Conservation (phyloP, 1,284 basidiomycete species). For the Cystobasidium sp. region DNA sequence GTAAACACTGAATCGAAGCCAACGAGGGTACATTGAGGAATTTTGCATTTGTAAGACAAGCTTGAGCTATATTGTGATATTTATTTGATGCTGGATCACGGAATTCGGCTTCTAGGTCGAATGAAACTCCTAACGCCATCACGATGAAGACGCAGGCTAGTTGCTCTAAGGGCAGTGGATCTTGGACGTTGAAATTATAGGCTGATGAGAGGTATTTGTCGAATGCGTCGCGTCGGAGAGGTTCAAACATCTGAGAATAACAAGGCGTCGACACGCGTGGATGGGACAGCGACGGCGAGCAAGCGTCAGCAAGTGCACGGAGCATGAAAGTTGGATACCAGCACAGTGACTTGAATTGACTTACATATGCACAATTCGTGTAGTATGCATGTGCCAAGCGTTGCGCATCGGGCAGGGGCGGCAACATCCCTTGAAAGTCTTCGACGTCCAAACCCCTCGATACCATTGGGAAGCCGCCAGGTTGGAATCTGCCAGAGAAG, state of each 20-base stretch:
- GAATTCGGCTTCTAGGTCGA: constrained; percentile 50
- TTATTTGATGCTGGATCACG: constrained; percentile 44
- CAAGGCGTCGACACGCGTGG: not conserved
- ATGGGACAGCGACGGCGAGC: not conserved
- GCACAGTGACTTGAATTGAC: not conserved
- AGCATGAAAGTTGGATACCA: not conserved
- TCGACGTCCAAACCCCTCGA: constrained; percentile 31
- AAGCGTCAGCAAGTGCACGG: not conserved
- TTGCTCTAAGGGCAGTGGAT: constrained; percentile 42
- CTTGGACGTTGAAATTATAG: constrained; percentile 31
- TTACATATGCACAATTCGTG: constrained; percentile 41
- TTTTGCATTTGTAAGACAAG: constrained; percentile 46
- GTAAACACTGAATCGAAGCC: constrained; percentile 51
- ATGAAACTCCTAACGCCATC: constrained; percentile 51
- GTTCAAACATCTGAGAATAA: constrained; percentile 30
- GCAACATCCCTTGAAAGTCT: constrained; percentile 42
- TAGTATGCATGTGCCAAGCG: constrained; percentile 31
- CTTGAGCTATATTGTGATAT: constrained; percentile 47
- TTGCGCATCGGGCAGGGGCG: constrained; percentile 25
- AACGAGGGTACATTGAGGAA: constrained; percentile 49
- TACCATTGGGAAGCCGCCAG: constrained; percentile 34
- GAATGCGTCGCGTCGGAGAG: constrained; percentile 38
- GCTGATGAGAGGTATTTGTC: constrained; percentile 46
- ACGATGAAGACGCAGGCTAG: constrained; percentile 53
- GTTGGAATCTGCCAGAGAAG: constrained; percentile 24